phyloP scores from a whole-genome alignment of 805 yeast species.

The Phaffomyces opuntiae region DNA sequence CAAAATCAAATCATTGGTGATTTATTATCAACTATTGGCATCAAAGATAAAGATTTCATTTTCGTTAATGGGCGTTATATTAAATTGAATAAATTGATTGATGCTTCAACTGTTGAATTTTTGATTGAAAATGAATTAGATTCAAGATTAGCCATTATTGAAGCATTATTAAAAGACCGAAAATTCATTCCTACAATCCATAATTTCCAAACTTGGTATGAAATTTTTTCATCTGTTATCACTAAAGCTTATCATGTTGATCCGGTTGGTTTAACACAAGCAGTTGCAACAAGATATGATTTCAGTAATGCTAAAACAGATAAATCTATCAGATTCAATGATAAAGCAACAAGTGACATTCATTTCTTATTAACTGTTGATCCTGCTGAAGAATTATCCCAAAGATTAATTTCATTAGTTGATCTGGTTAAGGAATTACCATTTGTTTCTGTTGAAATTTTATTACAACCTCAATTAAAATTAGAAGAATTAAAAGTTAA shows the following conservation, averaged over 20 bases:
- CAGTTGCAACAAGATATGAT: constrained; percentile 41
- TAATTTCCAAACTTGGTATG: constrained; percentile 37
- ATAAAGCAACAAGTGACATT: constrained; percentile 29
- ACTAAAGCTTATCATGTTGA: constrained; percentile 37
- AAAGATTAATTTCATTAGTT: constrained; percentile 45
- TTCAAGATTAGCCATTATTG: constrained; percentile 34
- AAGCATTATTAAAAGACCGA: constrained; percentile 19
- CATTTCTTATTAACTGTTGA: constrained; percentile 59
- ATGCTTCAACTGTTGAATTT: constrained; percentile 26
- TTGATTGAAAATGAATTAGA: constrained; percentile 41
- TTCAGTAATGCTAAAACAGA: constrained; percentile 26
- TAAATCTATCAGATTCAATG: constrained; percentile 20
- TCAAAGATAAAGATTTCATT: constrained; percentile 34
- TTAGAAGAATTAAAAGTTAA: constrained; percentile 40
- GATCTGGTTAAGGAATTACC: constrained; percentile 36
- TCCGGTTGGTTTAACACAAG: constrained; percentile 23
- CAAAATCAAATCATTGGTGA: constrained; percentile 5
- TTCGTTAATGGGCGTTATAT: constrained; percentile 50
- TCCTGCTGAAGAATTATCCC: constrained; percentile 68
- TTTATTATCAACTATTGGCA: constrained; percentile 25
- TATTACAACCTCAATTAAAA: constrained; percentile 49
- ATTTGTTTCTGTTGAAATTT: constrained; percentile 45
- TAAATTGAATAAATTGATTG: constrained; percentile 24
- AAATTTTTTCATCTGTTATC: constrained; percentile 35
- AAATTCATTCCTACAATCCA: constrained; percentile 9